These are phyloP conservation scores for Blumeria hordei DNA, from an alignment of 2,329 filamentous ascomycete genomes.

Conservation along the genomic window DNA sequence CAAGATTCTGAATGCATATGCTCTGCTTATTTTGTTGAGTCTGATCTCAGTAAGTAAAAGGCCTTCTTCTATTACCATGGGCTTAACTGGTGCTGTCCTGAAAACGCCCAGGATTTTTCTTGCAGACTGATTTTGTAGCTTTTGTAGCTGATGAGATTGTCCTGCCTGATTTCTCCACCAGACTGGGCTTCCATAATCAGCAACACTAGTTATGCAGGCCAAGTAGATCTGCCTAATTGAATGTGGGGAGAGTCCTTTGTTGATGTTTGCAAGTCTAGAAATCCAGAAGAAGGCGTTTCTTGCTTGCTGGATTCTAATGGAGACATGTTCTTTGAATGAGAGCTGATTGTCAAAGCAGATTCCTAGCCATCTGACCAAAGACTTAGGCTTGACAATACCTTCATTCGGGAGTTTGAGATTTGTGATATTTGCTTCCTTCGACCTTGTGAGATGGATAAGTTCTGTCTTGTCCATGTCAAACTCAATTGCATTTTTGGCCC, in stretches of 20 bases:
- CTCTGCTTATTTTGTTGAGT: background rate
- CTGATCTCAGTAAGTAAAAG: background rate
- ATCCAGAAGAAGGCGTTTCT: background rate
- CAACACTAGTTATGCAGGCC: background rate
- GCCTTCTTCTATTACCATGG: background rate
- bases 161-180: background rate
- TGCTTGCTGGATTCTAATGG: background rate
- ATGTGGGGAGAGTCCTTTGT: background rate
- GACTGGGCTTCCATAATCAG: background rate
- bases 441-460: background rate
- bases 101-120: background rate
- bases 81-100: background rate
- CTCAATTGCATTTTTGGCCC: background rate
- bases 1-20: background rate
- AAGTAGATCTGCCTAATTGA: background rate
- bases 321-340: background rate
- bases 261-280: background rate
- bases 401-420: background rate
- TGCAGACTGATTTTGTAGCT: background rate
- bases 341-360: background rate
- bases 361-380: background rate
- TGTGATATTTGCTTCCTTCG: background rate
- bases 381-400: background rate
- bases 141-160: background rate
- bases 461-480: background rate